Evolutionary conservation across 2,329 filamentous ascomycete species (phyloP).

Genomic region (Akanthomyces muscarius): DNA sequence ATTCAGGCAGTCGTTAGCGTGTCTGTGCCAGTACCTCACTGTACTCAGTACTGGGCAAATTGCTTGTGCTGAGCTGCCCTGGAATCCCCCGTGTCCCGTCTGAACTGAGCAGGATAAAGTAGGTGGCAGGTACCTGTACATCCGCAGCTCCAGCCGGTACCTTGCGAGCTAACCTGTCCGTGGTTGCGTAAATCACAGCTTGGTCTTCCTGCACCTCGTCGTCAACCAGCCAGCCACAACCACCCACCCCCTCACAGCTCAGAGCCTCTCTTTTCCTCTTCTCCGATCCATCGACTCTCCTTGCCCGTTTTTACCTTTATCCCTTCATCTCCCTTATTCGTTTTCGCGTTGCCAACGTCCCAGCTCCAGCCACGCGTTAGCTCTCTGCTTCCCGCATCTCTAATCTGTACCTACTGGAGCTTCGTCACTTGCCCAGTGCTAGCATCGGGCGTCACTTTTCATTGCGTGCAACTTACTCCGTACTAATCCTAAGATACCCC

Average conservation of each 20-base stretch:
- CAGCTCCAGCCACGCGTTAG: neutral
- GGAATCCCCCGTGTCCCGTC: neutral
- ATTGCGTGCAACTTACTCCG: neutral
- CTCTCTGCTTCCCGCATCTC: neutral
- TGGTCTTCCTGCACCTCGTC: neutral
- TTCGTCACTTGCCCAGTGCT: constrained; percentile 12
- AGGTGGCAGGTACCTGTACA: neutral
- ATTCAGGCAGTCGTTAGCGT: too few relatives aligned
- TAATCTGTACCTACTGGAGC: neutral
- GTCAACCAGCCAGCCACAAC: neutral
- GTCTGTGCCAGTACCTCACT: too few relatives aligned
- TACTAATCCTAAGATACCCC: constrained; percentile 11
- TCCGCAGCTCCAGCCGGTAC: neutral
- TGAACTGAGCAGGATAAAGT: too few relatives aligned
- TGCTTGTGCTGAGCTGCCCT: neutral
- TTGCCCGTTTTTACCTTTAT: neutral
- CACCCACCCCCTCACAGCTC: neutral
- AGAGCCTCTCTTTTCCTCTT: neutral
- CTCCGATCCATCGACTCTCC: neutral
- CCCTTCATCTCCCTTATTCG: neutral
- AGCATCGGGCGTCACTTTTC: constrained; percentile 11
- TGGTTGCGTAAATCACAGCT: neutral
- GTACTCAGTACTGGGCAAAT: too few relatives aligned
- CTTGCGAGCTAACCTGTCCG: neutral
- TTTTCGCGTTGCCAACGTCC: neutral